A percentile compares a stretch with the other conserved stretches of the same genome.
phyloP scores from a whole-genome alignment of 768 basidiomycete species.

The Calocera cornea region DNA sequence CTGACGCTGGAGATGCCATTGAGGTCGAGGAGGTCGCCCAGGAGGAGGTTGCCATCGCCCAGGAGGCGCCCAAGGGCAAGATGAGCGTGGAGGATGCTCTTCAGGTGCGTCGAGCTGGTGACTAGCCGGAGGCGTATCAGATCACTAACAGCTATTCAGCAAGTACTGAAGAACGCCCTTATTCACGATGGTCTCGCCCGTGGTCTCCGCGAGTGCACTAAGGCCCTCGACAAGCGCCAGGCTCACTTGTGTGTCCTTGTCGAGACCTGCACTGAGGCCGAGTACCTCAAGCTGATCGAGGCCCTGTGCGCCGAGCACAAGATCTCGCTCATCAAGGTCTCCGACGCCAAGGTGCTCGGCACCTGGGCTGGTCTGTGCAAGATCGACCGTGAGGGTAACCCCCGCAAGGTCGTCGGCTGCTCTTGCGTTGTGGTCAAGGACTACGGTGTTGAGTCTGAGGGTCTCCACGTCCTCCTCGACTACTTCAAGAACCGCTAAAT shows the following conservation, averaged over 20 bases:
- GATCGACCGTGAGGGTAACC: slow-evolving; percentile 98
- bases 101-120: slow-evolving; percentile 39
- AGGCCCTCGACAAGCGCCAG: slow-evolving; percentile 96
- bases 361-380: slow-evolving; percentile 99
- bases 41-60: slow-evolving; percentile 65
- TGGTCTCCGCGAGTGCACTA: slow-evolving; percentile 93
- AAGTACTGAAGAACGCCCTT: slow-evolving; percentile 98
- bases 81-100: slow-evolving; percentile 91
- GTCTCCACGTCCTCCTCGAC: slow-evolving; percentile 81
- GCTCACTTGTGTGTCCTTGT: slow-evolving; percentile 97
- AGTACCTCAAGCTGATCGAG: slow-evolving; percentile 99
- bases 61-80: slow-evolving; percentile 89
- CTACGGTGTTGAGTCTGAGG: slow-evolving; percentile 89
- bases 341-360: slow-evolving; percentile 93
- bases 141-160: slow-evolving; percentile 38
- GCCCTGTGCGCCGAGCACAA: slow-evolving; percentile 99
- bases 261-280: slow-evolving; percentile 97
- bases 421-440: slow-evolving; percentile 96
- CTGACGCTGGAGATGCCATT: slow-evolving; percentile 97
- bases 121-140: background rate
- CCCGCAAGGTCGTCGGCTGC: slow-evolving; percentile 88
- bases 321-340: slow-evolving; percentile 98
- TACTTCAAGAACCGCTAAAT: slow-evolving; percentile 91
- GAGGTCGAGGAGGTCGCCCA: slow-evolving; percentile 54
- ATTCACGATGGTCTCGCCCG: slow-evolving; percentile 97